phyloP scores from a whole-genome alignment of 805 yeast genomes.

The Ogataea polymorpha region DNA sequence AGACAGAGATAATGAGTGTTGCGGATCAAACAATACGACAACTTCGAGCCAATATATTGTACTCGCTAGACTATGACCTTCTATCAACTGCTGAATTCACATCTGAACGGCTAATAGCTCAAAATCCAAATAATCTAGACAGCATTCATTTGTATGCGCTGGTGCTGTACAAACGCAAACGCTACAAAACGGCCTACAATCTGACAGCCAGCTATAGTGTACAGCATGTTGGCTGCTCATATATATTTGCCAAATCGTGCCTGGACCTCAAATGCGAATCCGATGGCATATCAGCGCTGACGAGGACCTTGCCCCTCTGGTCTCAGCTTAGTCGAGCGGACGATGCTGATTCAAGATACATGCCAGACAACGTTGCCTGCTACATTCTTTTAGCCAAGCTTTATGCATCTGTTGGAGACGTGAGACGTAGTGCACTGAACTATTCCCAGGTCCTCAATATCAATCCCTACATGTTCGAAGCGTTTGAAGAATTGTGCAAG shows the following conservation, averaged over 20 bases:
- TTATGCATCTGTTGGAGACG: slow-evolving; percentile 54
- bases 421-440: slow-evolving; percentile 60
- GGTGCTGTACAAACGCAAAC: slow-evolving; percentile 55
- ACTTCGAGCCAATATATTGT: slow-evolving; percentile 59
- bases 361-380: slow-evolving; percentile 71
- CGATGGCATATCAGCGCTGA: slow-evolving; percentile 60
- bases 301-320: slow-evolving; percentile 38
- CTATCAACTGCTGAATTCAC: slow-evolving; percentile 79
- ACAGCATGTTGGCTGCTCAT: slow-evolving; percentile 71
- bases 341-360: slow-evolving; percentile 15
- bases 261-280: slow-evolving; percentile 48
- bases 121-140: slow-evolving; percentile 51
- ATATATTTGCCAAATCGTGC: slow-evolving; percentile 68
- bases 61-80: slow-evolving; percentile 68
- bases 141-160: slow-evolving; percentile 69
- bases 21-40: slow-evolving; percentile 30
- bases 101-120: slow-evolving; percentile 74
- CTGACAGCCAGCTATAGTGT: slow-evolving; percentile 38
- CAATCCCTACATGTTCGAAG: slow-evolving; percentile 85
- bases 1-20: slow-evolving; percentile 18
- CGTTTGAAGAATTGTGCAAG: slow-evolving; percentile 70
- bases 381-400: slow-evolving; percentile 69
- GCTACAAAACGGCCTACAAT: slow-evolving; percentile 62
- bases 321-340: slow-evolving; percentile 13
- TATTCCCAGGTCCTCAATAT: slow-evolving; percentile 66